phyloP scores from a whole-genome alignment of 1,284 basidiomycete species.

The Pholiota adiposa region DNA sequence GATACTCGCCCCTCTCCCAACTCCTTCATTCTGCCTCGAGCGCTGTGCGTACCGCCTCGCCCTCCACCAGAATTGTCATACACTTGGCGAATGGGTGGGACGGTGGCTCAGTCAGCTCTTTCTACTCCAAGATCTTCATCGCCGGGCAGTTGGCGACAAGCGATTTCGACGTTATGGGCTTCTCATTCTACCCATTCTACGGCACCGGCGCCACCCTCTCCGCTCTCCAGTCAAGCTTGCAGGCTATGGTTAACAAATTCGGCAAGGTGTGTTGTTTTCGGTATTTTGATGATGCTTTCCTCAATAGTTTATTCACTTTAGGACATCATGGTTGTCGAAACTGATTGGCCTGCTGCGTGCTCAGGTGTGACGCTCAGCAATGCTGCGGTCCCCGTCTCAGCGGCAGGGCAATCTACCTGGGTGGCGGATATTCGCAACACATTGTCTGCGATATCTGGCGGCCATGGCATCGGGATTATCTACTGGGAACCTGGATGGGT shows the following conservation, averaged over 20 bases:
- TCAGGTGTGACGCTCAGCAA: constrained; percentile 52
- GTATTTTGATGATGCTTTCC: background rate
- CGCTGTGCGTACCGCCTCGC: constrained; percentile 45
- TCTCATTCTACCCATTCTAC: constrained; percentile 72
- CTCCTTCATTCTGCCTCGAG: constrained; percentile 65
- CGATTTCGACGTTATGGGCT: constrained; percentile 64
- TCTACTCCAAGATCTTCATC: constrained; percentile 57
- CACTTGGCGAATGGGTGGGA: constrained; percentile 73
- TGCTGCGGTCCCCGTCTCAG: constrained; percentile 50
- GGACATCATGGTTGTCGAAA: constrained; percentile 65
- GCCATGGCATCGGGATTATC: constrained; percentile 50
- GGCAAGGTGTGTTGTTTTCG: constrained; percentile 43
- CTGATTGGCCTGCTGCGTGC: constrained; percentile 64
- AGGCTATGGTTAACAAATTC: constrained; percentile 50
- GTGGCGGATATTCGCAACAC: constrained; percentile 53
- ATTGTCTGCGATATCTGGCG: constrained; percentile 47
- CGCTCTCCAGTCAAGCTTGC: constrained; percentile 54
- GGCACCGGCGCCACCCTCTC: constrained; percentile 56
- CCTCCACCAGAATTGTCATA: constrained; percentile 55
- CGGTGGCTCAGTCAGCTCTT: constrained; percentile 46
- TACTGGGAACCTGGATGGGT: constrained; percentile 74
- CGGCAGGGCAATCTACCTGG: constrained; percentile 59
- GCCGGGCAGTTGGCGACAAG: constrained; percentile 50
- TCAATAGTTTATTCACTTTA: constrained; percentile 18
- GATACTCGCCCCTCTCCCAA: constrained; percentile 58